Evolutionary conservation across 768 basidiomycete species (phyloP).

Genomic region (Cubamyces lactineus): DNA sequence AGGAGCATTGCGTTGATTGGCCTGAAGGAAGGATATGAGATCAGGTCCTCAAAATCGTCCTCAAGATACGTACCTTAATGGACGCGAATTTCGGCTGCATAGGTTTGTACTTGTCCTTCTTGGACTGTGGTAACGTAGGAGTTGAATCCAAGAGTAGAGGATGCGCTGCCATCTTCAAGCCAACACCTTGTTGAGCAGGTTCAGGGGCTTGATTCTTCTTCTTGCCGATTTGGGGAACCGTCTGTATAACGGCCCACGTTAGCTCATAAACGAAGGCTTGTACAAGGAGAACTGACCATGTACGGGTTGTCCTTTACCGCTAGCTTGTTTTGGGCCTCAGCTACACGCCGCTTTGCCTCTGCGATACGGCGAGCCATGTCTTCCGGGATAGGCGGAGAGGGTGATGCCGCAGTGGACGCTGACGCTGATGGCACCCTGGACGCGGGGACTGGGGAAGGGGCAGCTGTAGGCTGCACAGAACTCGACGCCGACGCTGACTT

Average conservation of each 20-base stretch:
- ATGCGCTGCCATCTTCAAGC: slow-evolving; percentile 90
- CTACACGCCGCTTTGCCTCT: slow-evolving; percentile 85
- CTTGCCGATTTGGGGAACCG: slow-evolving; percentile 57
- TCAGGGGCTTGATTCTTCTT: slow-evolving; percentile 58
- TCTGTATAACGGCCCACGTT: slow-evolving; percentile 36
- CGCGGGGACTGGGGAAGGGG: slow-evolving; percentile 33
- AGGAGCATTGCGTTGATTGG: slow-evolving; percentile 77
- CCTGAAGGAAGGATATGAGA: slow-evolving; percentile 40
- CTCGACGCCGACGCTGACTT: slow-evolving; percentile 32
- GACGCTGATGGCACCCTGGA: slow-evolving; percentile 33
- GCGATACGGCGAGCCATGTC: slow-evolving; percentile 74
- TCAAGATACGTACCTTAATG: slow-evolving; percentile 63
- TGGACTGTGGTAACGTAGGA: slow-evolving; percentile 61
- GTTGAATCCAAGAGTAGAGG: slow-evolving; percentile 78
- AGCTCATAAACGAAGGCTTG: background rate
- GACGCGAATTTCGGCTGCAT: slow-evolving; percentile 99
- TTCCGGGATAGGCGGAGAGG: slow-evolving; percentile 52
- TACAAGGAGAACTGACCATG: slow-evolving; percentile 56
- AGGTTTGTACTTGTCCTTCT: slow-evolving; percentile 93
- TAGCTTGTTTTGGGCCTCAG: slow-evolving; percentile 77
- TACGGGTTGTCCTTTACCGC: slow-evolving; percentile 85
- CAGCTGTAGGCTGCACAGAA: slow-evolving; percentile 28
- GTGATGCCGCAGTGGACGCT: slow-evolving; percentile 34
- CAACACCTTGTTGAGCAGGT: slow-evolving; percentile 75
- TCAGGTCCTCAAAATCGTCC: background rate